Conservation (phyloP, 2,329 filamentous ascomycete species). For the Phaeosphaeria sp. region DNA sequence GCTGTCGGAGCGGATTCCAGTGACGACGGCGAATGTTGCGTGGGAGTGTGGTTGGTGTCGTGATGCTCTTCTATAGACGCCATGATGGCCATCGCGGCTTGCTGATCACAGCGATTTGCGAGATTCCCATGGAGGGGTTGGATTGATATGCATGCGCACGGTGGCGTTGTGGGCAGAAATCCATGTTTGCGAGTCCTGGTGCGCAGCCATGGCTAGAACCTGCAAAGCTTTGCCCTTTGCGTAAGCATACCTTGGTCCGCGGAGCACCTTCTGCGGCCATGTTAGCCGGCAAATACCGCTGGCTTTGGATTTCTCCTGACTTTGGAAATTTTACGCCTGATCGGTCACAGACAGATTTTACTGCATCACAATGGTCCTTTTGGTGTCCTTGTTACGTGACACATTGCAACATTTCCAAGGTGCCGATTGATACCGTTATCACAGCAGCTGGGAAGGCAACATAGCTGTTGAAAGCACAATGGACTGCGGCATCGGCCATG, state of each 20-base stretch:
- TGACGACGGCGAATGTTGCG: not conserved
- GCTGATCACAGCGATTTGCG: not conserved
- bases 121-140: not conserved
- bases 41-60: slow-evolving; percentile 1
- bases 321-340: not conserved
- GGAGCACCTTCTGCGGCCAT: not conserved
- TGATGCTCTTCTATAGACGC: not conserved
- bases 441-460: not conserved
- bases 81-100: not conserved
- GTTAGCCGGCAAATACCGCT: not conserved
- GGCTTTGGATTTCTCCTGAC: not conserved
- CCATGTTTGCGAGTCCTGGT: not conserved
- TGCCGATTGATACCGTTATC: not conserved
- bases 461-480: not conserved
- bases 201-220: not conserved
- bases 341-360: not conserved
- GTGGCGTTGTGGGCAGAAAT: not conserved
- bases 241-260: not conserved
- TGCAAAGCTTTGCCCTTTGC: not conserved
- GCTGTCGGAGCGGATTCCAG: not conserved
- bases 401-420: not conserved
- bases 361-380: not conserved
- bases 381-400: not conserved
- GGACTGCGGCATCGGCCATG: not conserved
- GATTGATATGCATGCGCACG: not conserved